Evolutionary conservation across 1,284 basidiomycete species (phyloP), one percentile per base, ranked within the genome.

Genomic region (Austroboletus novae-zelandiae): DNA sequence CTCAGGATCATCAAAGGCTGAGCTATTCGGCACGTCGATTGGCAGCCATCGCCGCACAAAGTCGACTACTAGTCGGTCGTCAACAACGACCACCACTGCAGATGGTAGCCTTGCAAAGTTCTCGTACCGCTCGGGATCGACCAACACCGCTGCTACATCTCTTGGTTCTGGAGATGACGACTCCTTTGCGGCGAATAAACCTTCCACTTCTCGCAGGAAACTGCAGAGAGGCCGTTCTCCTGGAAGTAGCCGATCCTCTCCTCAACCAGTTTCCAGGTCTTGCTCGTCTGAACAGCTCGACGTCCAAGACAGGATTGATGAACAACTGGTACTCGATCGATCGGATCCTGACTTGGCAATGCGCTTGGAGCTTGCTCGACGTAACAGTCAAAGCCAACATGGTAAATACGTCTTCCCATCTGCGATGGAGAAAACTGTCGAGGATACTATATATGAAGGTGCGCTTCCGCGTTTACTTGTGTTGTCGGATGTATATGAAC

Each of bases 401-500:
- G 75, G 73, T 15, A 75, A 76, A 42, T 72, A 73, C 44, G 54
- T 73, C 32, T 59, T 70, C 9, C 55, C 60, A 43, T 42, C 75
- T 49, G 58, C 69, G 9, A 59, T 76, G 55, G 78, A 81, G n/a
- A 64, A 64, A 17, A 74, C 78, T 5, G 61, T 77, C 11, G 82
- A 84, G 57, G 79, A 79, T 34, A 86, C 82, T 2, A 88, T 89
- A 53, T 89, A 86, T 57, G 88, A 89, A 79, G 84, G 88, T 84
- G 58, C 65, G 58, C 46, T 18, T 41, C 52, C 52, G 47, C 34
- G 32, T 42, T 37, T 32, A 15, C 11, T 31, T 50, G 2, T 51
- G 15, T 35, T 5, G 5, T 45, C 43, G 8, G 31, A 43, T 23
- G 46, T 42, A 3, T 36, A 34, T 35, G 52, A 42, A 37, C 20